Percentiles rank a stretch among this genome's conserved stretches.
These are phyloP conservation scores for Pelargonium nanum DNA, from an alignment of 345 rosid species.

Conservation along the genomic window DNA sequence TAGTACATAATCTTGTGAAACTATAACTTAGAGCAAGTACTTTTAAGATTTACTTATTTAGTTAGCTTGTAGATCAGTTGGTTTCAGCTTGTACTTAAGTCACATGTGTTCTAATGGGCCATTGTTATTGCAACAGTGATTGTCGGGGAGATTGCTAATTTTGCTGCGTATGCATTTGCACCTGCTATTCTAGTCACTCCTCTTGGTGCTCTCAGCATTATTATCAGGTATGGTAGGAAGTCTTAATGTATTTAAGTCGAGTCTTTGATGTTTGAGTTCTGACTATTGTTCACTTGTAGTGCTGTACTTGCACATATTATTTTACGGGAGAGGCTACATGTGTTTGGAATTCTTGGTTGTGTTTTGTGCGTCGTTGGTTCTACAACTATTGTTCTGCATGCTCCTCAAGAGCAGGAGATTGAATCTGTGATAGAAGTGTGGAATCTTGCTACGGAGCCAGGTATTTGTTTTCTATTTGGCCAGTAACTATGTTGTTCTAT, in stretches of 20 bases:
- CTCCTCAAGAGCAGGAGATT: constrained; percentile 88
- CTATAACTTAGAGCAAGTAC: background rate
- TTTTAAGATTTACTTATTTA: background rate
- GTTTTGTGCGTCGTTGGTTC: constrained; percentile 93
- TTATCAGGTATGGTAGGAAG: background rate
- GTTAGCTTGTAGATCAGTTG: background rate
- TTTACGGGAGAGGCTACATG: constrained; percentile 67
- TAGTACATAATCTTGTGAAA: background rate
- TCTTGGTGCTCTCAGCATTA: background rate
- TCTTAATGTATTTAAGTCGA: background rate
- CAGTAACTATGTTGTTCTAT: background rate
- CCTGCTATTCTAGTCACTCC: background rate
- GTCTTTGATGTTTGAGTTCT: background rate
- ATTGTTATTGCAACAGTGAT: background rate
- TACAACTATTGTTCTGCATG: constrained; percentile 86
- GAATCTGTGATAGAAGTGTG: constrained; percentile 84
- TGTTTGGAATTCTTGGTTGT: constrained; percentile 94
- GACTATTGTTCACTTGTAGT: constrained; percentile 33
- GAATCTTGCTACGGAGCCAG: constrained; percentile 99
- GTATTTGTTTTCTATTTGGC: constrained; percentile 16
- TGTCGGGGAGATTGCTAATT: background rate
- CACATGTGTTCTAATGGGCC: background rate
- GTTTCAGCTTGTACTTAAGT: background rate
- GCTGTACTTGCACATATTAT: constrained; percentile 88
- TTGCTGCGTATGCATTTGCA: background rate